Percentiles rank a stretch among this genome's conserved stretches.
phyloP scores from a whole-genome alignment of 2,329 filamentous ascomycete species.

The Lasiodiplodia citricola region DNA sequence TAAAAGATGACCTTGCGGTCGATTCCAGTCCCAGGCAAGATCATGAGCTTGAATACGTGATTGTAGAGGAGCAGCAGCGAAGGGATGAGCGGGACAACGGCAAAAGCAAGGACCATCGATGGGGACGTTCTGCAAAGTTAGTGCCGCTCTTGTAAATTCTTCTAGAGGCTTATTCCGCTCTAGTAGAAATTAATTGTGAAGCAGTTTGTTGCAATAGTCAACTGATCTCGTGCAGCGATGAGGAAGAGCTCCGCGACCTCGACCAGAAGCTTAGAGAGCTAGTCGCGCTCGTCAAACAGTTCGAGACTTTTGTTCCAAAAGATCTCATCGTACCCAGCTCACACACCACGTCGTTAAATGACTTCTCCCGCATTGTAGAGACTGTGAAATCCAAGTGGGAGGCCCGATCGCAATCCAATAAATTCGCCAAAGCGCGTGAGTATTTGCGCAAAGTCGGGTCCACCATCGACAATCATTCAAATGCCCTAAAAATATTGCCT shows the following conservation, averaged over 20 bases:
- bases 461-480: constrained; percentile 30
- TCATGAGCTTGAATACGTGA: not conserved
- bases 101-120: not conserved
- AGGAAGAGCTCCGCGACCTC: not conserved
- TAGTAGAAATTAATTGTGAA: not conserved
- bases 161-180: not conserved
- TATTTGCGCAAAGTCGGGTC: constrained; percentile 24
- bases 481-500: constrained; percentile 32
- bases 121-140: not conserved
- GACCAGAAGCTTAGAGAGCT: not conserved
- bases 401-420: not conserved
- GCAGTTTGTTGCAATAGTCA: not conserved
- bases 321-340: not conserved
- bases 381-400: not conserved
- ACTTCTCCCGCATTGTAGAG: not conserved
- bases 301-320: not conserved
- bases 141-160: not conserved
- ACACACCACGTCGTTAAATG: not conserved
- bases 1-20: not conserved
- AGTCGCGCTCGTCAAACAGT: not conserved
- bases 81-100: not conserved
- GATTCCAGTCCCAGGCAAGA: not conserved
- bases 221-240: not conserved
- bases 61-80: not conserved
- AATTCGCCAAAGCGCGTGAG: not conserved